A percentile compares a stretch with the other conserved stretches of the same genome.
Evolutionary conservation across 2,329 filamentous ascomycete species (phyloP).

Genomic region (Ustilaginoidea virens): DNA sequence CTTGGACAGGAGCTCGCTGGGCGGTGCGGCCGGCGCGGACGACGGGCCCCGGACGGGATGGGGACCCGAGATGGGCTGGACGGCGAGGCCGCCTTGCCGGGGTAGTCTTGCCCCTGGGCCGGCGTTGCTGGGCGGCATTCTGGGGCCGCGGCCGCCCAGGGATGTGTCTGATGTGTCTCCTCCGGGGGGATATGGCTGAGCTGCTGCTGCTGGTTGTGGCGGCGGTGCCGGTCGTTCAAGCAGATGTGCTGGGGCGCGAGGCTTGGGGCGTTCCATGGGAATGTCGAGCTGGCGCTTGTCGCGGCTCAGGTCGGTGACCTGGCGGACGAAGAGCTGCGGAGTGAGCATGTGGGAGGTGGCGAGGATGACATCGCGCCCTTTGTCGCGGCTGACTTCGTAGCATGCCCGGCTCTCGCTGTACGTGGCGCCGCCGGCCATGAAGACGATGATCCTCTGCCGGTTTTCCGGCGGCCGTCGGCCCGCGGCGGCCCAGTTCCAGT

Average conservation of each 20-base stretch:
- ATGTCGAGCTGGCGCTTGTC: constrained; percentile 65
- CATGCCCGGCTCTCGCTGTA: constrained; percentile 81
- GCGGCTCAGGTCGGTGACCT: constrained; percentile 63
- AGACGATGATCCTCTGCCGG: constrained; percentile 79
- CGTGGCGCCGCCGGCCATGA: constrained; percentile 89
- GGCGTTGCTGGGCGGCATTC: constrained; percentile 1
- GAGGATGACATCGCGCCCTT: constrained; percentile 71
- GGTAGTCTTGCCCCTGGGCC: constrained; percentile 1
- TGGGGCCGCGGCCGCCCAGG: constrained; percentile 1
- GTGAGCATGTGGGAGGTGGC: constrained; percentile 87
- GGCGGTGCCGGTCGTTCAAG: constrained; percentile 56
- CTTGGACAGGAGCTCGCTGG: constrained; percentile 37
- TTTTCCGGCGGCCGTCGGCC: constrained; percentile 61
- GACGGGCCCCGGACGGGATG: constrained; percentile 3
- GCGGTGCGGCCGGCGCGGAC: constrained; percentile 18
- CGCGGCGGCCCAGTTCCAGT: constrained; percentile 93
- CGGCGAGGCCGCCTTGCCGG: constrained; percentile 11
- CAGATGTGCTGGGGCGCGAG: constrained; percentile 71
- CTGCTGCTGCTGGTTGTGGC: constrained; percentile 15
- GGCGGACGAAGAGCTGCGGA: constrained; percentile 66
- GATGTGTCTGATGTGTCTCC: too few relatives aligned
- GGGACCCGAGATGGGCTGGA: constrained; percentile 10
- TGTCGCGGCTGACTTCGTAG: constrained; percentile 65
- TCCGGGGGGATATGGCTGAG: constrained; percentile 7
- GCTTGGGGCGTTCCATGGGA: constrained; percentile 64